phyloP scores from a whole-genome alignment of 106 monocot genomes.

The Dendrobium chrysotoxum region DNA sequence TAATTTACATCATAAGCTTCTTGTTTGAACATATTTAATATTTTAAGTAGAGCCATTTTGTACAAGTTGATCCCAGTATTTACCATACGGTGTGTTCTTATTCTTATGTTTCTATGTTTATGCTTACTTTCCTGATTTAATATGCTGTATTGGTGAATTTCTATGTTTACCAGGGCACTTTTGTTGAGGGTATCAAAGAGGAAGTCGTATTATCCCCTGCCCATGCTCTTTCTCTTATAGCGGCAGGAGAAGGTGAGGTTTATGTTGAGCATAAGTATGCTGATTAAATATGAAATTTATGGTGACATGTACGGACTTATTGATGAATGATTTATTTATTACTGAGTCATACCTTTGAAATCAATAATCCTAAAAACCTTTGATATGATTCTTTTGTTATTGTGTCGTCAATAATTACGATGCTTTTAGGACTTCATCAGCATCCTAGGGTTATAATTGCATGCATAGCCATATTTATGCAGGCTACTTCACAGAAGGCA shows the following conservation, averaged over 20 bases:
- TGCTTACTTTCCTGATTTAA: neutral
- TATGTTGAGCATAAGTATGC: neutral
- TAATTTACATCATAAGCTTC: neutral
- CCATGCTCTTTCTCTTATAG: slow-evolving; percentile 94
- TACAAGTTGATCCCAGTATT: neutral
- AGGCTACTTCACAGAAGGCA: neutral
- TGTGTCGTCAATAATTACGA: neutral
- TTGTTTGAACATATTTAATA: neutral
- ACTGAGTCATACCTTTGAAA: neutral
- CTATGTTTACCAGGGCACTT: slow-evolving; percentile 58
- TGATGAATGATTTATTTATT: neutral
- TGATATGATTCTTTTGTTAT: neutral
- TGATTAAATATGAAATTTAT: neutral
- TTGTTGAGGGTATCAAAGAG: slow-evolving; percentile 93
- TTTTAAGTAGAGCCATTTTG: neutral
- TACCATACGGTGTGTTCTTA: neutral
- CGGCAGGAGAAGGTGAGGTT: slow-evolving; percentile 85
- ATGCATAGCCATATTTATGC: neutral
- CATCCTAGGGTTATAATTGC: neutral
- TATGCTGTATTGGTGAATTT: slow-evolving; percentile 7
- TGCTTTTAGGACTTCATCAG: neutral
- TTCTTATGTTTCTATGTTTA: neutral
- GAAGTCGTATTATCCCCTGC: slow-evolving; percentile 97
- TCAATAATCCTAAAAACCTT: neutral
- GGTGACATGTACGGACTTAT: neutral